Percentiles rank a stretch among this genome's conserved stretches.
Conservation (phyloP, 2,329 filamentous ascomycete species). For the Gremmenia infestans region DNA sequence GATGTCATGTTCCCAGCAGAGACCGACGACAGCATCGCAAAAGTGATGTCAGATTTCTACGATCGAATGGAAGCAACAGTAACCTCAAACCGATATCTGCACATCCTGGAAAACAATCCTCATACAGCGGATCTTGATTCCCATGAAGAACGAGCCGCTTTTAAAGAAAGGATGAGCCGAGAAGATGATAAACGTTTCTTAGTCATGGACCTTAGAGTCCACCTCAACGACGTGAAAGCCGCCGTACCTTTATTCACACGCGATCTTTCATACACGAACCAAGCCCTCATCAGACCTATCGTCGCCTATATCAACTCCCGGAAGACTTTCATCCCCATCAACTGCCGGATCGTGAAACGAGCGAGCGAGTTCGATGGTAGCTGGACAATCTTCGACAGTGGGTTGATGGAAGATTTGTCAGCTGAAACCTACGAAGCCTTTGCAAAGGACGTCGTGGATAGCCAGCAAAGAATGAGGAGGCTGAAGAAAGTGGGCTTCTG, state of each 20-base stretch:
- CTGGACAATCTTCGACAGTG: slow-evolving; percentile 92
- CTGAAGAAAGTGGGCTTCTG: slow-evolving; percentile 96
- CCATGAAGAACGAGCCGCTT: slow-evolving; percentile 22
- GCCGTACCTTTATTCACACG: slow-evolving; percentile 88
- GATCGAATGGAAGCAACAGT: slow-evolving; percentile 93
- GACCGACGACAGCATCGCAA: slow-evolving; percentile 79
- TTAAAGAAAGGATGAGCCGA: slow-evolving; percentile 24
- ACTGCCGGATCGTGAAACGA: slow-evolving; percentile 88
- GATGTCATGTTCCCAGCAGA: slow-evolving; percentile 94
- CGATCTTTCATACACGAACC: slow-evolving; percentile 92
- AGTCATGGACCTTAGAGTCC: slow-evolving; percentile 90
- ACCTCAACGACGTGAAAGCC: slow-evolving; percentile 91
- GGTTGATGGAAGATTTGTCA: slow-evolving; percentile 87
- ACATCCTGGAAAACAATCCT: slow-evolving; percentile 48
- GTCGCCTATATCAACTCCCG: slow-evolving; percentile 97
- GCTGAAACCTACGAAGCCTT: slow-evolving; percentile 95
- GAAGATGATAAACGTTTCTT: slow-evolving; percentile 69
- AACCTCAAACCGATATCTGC: slow-evolving; percentile 65
- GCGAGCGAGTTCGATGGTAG: slow-evolving; percentile 87
- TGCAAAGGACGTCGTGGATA: slow-evolving; percentile 82
- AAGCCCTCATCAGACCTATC: slow-evolving; percentile 89
- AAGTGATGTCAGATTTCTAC: slow-evolving; percentile 96
- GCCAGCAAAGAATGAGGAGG: slow-evolving; percentile 76
- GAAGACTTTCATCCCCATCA: slow-evolving; percentile 91
- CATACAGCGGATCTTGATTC: slow-evolving; percentile 28